A percentile compares a stretch with the other conserved stretches of the same genome.
These are phyloP conservation scores for Viola pubescens DNA, from an alignment of 441 rosid genomes.

Conservation along the genomic window DNA sequence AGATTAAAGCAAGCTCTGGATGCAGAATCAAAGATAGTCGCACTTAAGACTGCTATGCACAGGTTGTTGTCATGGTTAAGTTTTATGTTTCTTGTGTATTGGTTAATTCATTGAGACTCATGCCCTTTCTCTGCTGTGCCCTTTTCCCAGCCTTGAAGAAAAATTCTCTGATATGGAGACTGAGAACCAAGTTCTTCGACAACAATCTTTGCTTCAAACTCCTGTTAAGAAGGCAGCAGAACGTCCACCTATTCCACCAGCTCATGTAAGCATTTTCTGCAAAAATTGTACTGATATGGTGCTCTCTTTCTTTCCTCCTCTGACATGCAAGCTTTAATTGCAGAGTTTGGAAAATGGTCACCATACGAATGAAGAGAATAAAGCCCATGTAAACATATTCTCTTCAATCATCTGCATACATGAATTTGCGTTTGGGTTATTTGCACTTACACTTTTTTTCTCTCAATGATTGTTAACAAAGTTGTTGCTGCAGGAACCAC, in stretches of 20 bases:
- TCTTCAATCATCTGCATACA: constrained; percentile 14
- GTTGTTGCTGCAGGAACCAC: constrained; percentile 48
- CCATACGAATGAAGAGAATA: constrained; percentile 46
- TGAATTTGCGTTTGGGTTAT: background rate
- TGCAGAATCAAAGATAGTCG: constrained; percentile 79
- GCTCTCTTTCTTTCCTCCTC: constrained; percentile 9
- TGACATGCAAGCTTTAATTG: constrained; percentile 19
- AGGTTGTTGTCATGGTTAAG: constrained; percentile 38
- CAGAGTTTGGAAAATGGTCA: constrained; percentile 86
- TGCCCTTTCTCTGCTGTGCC: constrained; percentile 1
- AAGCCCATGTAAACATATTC: constrained; percentile 40
- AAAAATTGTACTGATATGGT: constrained; percentile 4
- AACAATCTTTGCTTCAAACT: constrained; percentile 48
- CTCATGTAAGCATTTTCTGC: constrained; percentile 35
- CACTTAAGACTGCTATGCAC: constrained; percentile 81
- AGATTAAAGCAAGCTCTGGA: constrained; percentile 87
- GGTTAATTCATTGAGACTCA: constrained; percentile 5
- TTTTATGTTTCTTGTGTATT: background rate
- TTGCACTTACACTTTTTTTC: background rate
- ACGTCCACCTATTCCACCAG: constrained; percentile 42
- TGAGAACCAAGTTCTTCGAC: constrained; percentile 73
- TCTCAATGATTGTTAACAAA: constrained; percentile 12
- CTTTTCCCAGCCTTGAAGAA: constrained; percentile 74
- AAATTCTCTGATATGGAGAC: constrained; percentile 78
- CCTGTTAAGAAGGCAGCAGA: constrained; percentile 51